Evolutionary conservation across 2,329 filamentous ascomycete species (phyloP).

Genomic region (Zasmidium angulare): DNA sequence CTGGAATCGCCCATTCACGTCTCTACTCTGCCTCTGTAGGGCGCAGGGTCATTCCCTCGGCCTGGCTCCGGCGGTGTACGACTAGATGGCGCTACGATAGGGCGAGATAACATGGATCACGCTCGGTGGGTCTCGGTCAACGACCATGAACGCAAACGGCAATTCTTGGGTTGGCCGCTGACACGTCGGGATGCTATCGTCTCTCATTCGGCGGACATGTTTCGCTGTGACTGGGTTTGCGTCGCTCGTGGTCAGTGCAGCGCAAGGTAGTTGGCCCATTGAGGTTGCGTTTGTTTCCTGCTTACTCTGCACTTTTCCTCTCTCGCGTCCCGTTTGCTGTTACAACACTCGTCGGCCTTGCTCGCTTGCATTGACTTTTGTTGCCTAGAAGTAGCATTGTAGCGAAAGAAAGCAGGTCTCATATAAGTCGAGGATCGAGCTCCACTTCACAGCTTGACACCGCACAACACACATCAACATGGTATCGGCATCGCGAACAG

Average conservation of each 20-base stretch:
- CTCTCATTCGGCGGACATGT: not conserved
- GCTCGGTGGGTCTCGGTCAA: not conserved
- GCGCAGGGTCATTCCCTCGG: not conserved
- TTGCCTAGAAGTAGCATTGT: not conserved
- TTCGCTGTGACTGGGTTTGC: not conserved
- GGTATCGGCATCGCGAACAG: constrained; percentile 39
- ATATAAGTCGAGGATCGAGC: too few species aligned
- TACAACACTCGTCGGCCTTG: not conserved
- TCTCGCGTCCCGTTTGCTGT: not conserved
- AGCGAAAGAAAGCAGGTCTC: not conserved
- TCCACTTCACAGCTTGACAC: too few species aligned
- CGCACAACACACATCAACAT: constrained; percentile 27
- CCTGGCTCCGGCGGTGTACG: too few species aligned
- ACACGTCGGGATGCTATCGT: not conserved
- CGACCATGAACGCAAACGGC: not conserved
- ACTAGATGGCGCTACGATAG: not conserved
- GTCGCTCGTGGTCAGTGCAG: constrained; percentile 1
- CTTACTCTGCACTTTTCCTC: not conserved
- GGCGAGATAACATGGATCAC: not conserved
- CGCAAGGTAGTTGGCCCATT: not conserved
- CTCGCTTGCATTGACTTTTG: not conserved
- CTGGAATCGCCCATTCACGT: too few species aligned
- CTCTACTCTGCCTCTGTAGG: not conserved
- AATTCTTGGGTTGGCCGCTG: not conserved
- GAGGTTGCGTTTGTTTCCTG: not conserved